Conservation (phyloP, 2,329 filamentous ascomycete species). For the Fusarium bactridioides region DNA sequence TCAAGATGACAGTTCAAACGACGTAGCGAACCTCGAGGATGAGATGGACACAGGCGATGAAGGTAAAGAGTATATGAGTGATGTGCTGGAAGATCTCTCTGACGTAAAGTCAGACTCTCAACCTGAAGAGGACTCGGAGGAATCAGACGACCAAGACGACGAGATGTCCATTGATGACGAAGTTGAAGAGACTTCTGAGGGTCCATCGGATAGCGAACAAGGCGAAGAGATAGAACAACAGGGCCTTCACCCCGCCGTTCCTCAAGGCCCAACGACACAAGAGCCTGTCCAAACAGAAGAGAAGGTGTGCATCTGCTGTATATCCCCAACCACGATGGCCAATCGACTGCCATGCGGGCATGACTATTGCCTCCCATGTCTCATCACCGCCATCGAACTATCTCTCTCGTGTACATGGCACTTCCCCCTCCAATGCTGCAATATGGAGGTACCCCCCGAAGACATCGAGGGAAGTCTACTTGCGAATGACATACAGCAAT, state of each 20-base stretch:
- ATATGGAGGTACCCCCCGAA: constrained; percentile 49
- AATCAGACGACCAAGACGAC: not conserved
- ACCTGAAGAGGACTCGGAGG: not conserved
- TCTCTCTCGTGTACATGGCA: constrained; percentile 56
- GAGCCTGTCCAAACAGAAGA: not conserved
- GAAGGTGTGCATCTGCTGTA: too few relatives aligned
- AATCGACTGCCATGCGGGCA: constrained; percentile 49
- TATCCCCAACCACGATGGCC: too few relatives aligned
- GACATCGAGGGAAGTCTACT: constrained; percentile 47
- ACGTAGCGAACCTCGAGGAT: not conserved
- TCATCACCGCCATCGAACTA: constrained; percentile 50
- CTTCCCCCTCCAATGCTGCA: constrained; percentile 64
- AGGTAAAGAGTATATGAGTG: not conserved
- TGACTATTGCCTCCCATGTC: constrained; percentile 59
- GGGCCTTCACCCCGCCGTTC: too few relatives aligned
- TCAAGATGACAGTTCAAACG: not conserved
- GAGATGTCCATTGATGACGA: not conserved
- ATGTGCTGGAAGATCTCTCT: not conserved
- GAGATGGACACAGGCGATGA: not conserved
- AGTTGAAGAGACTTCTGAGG: not conserved
- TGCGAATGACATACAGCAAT: not conserved
- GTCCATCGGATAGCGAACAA: not conserved
- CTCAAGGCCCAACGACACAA: not conserved
- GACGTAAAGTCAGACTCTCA: not conserved
- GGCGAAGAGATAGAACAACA: not conserved